Conservation (phyloP, 73 alveolate species). For the Paramecium biaurelia region DNA sequence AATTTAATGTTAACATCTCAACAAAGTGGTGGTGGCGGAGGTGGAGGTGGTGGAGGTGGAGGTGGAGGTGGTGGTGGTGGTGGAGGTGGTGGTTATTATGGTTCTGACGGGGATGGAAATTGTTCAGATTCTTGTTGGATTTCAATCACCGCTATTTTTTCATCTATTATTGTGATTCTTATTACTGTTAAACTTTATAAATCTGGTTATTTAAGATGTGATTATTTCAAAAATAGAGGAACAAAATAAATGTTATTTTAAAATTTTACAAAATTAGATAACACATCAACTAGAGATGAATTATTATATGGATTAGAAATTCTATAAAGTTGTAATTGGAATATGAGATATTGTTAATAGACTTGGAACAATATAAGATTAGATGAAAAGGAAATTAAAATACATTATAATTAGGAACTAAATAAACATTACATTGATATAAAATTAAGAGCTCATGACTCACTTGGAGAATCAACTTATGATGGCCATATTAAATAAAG, state of each 20-base stretch:
- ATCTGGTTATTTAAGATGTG: background rate
- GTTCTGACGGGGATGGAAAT: background rate
- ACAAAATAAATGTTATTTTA: background rate
- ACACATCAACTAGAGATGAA: background rate
- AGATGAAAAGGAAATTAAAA: background rate
- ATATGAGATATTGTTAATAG: background rate
- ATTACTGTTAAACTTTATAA: background rate
- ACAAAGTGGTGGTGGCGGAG: background rate
- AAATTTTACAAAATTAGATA: background rate
- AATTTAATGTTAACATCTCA: background rate
- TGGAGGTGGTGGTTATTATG: background rate
- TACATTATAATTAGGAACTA: background rate
- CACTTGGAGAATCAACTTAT: background rate
- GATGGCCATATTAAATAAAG: background rate
- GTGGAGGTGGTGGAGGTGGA: background rate
- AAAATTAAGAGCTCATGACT: background rate
- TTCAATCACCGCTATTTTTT: background rate
- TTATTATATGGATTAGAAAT: background rate
- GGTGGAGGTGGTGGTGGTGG: background rate
- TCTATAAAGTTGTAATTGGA: background rate
- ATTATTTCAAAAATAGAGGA: background rate
- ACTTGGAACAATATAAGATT: background rate
- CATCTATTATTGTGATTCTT: background rate
- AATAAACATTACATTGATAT: background rate
- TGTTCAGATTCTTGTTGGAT: background rate